Evolutionary conservation across 257 asterid species (phyloP), one percentile per base, ranked within the genome.

Genomic region (Solanum pimpinellifolium): DNA sequence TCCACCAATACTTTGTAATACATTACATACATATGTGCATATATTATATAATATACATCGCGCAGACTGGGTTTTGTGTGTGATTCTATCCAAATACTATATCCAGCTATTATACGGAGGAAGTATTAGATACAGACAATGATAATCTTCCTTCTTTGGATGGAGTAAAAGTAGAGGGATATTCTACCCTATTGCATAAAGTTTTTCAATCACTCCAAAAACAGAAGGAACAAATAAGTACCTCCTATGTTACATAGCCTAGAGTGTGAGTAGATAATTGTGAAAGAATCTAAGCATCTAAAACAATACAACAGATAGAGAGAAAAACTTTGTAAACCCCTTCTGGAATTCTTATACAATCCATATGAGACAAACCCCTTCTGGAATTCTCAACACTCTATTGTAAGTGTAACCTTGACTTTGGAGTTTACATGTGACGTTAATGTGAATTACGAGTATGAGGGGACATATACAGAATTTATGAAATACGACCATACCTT

Each of bases 401-500:
- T 78, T 78, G 39, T 5, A 78, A 78, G 25, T 78, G 84, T 78
- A 27, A 46, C 66, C 39, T 78, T 27, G 84, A 78, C 15, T 46
- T 78, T 78, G 41, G 84, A 47, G 66, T 46, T 78, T 15, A 46
- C 65, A 78, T 16, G 27, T 78, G 41, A 14, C 15, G 1, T 77
- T 44, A 25, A 77, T 14, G 83, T 77, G 83, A 16, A 77, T 25
- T 25, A 25, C 84, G 14, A 78, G 27, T 46, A 60, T 27, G 41
- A 46, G 27, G 41, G 25, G 33, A 15, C 25, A 78, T 78, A 77
- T 25, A 27, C 16, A 78, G 13, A 78, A 44, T 25, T 78, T 27
- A 25, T 47, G 23, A 16, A 78, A 46, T 42, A 76, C 15, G 15
- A 62, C 85, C 85, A 81, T 93, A 97, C 99, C 98, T 92, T 97